Percentiles rank a stretch among this genome's conserved stretches.
phyloP scores from a whole-genome alignment of 768 basidiomycete genomes.

The Panaeolus papilionaceus region DNA sequence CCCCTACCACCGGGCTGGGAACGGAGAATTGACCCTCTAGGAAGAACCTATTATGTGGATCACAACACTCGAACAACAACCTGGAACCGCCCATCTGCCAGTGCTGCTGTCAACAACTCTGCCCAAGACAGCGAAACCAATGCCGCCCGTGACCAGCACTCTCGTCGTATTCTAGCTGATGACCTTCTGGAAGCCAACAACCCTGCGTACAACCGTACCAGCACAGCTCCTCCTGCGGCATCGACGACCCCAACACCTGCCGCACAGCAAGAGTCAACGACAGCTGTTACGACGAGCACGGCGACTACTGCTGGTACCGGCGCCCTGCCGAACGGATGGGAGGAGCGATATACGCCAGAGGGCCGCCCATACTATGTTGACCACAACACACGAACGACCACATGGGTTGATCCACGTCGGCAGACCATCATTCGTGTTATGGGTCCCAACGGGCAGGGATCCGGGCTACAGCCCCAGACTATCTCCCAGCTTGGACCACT shows the following conservation, averaged over 20 bases:
- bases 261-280: slow-evolving; percentile 39
- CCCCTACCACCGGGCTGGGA: slow-evolving; percentile 95
- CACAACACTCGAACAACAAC: slow-evolving; percentile 98
- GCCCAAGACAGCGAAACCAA: slow-evolving; percentile 81
- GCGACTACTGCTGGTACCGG: slow-evolving; percentile 80
- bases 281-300: slow-evolving; percentile 49
- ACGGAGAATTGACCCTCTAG: slow-evolving; percentile 94
- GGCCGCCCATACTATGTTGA: slow-evolving; percentile 99
- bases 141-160: slow-evolving; percentile 87
- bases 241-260: slow-evolving; percentile 38
- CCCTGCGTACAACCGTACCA: slow-evolving; percentile 41
- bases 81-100: slow-evolving; percentile 92
- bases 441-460: slow-evolving; percentile 90
- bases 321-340: slow-evolving; percentile 96
- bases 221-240: slow-evolving; percentile 38
- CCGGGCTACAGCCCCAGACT: slow-evolving; percentile 90
- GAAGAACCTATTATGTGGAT: slow-evolving; percentile 97
- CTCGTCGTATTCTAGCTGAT: slow-evolving; percentile 82
- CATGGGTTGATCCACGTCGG: slow-evolving; percentile 99
- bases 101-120: slow-evolving; percentile 72
- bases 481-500: slow-evolving; percentile 97
- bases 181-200: slow-evolving; percentile 82
- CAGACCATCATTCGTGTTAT: slow-evolving; percentile 97
- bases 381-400: slow-evolving; percentile 98
- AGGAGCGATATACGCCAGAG: slow-evolving; percentile 98